Evolutionary conservation across 2,329 filamentous ascomycete species (phyloP), one percentile per base, ranked within the genome.

Genomic region (Fusarium graminum): DNA sequence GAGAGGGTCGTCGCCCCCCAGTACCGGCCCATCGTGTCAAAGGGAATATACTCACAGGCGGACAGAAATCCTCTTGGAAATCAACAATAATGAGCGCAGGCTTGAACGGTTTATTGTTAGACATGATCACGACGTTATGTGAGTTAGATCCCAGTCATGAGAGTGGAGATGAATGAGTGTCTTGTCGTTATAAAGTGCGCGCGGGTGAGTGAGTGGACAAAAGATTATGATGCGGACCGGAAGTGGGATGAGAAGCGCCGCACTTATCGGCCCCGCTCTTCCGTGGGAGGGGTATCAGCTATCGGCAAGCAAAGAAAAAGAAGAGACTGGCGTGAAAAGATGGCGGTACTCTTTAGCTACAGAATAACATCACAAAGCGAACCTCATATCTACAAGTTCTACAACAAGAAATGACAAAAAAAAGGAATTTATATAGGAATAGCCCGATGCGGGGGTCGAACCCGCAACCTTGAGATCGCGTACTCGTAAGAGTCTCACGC

Each of bases 61-160:
- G 92, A 77, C 93, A 97, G 78, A 97, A 98, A 81, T 98, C 94
- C 78, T 97, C 91, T 79, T 98, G 95, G 74, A 97, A 85, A 78
- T 97, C 94, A 52, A 97, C 90, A 12, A 97, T 85, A 45, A 97
- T 79, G 25, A 88, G 79, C 4, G 85, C 85, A 5, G 86, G 83
- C 47, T 74, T 80, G 61, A 85, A 85, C 6, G 60, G 16, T 6
- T 56, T 66, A 1, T 28, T 17, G 17, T 26, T 40, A 6, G 59
- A 7, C 64, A 67, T 67, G 7, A 14, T 34, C 2, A 3, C 2
- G 9, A 34, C 4, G 7, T 8, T 34, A 16, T 8, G 6, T n/a
- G 32, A 8, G 9, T 16, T 34, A 13, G 4, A 1, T 10, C 30
- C 1, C 4, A 13, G 14, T n/a, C 26, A 6, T 12, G 13, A 9